Evolutionary conservation across 2,329 filamentous ascomycete genomes (phyloP), one percentile per base, ranked within the genome.

Genomic region (Cercospora citrullina): DNA sequence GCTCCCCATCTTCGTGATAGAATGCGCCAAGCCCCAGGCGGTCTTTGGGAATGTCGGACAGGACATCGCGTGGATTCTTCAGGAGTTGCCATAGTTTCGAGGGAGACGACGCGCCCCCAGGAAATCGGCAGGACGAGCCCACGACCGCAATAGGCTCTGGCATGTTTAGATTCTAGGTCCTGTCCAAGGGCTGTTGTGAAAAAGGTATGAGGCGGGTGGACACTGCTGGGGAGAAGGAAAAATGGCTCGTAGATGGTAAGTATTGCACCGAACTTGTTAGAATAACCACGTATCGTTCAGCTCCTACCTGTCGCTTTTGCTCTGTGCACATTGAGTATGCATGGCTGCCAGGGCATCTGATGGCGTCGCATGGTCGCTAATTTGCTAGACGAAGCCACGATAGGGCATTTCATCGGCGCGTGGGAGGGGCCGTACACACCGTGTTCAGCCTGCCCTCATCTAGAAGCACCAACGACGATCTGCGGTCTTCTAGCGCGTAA

Each of bases 41-140:
- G 33, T 69, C 61, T 30, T 64, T 58, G 8, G 74, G 73, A 12
- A 75, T 69, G 16, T 70, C 57, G n/a, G 28, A 28, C 28, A 67
- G 63, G 23, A 71, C 59, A 59, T 69, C 69, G 55, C 63, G 42
- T 36, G 67, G 68, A n/a, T 58, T 51, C 21, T 69, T 63, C 8
- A 74, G 60, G 6, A 74, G 68, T 58, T 68, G 65, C 73, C 72
- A 75, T 26, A 75, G 57, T 53, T 71, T 73, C 18, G 66, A 68
- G 10, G 72, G 71, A 33, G 69, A 69, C 5, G 62, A 64, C 31
- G 70, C 69, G 16, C 68, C 70, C 8, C 72, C 73, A 23, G 71
- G 69, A 55, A 72, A 71, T 16, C 72, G 62, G 64, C 71, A 72
- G 18, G 65, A 55, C 1, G 59, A 64, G 3, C 71, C 71, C 45